Evolutionary conservation across 2,329 filamentous ascomycete species (phyloP).

Genomic region (Botrytis cinerea): DNA sequence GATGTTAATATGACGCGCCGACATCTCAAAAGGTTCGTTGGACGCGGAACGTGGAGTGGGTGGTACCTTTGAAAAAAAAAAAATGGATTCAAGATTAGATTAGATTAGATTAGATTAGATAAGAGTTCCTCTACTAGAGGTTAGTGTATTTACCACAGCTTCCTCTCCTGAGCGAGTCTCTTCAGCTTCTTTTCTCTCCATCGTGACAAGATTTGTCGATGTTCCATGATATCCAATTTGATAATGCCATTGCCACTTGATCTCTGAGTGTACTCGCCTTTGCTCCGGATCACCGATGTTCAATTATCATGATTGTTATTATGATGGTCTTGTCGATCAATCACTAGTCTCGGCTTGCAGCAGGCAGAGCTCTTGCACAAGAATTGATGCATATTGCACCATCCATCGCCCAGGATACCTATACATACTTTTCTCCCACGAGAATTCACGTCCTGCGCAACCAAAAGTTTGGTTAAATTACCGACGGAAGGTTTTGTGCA

Average conservation of each 20-base stretch:
- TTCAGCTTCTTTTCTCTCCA: background rate
- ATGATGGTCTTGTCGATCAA: slow-evolving; percentile 5
- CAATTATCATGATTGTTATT: background rate
- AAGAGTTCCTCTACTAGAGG: background rate
- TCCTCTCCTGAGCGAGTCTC: background rate
- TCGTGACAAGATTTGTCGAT: background rate
- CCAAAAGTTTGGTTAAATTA: background rate
- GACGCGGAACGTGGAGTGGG: background rate
- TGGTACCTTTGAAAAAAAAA: background rate
- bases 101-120: background rate
- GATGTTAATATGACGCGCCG: background rate
- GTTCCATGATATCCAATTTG: background rate
- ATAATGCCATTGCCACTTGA: background rate
- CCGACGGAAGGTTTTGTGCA: background rate
- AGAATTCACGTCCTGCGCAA: background rate
- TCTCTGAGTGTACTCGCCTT: background rate
- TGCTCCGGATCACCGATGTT: background rate
- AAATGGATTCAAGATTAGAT: background rate
- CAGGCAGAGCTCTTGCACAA: slow-evolving; percentile 16
- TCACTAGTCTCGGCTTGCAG: background rate
- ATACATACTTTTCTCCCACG: background rate
- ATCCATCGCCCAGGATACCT: slow-evolving; percentile 15
- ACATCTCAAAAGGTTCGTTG: background rate
- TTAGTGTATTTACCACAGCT: background rate
- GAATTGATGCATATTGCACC: slow-evolving; percentile 22